Conservation (phyloP, 306 rosid genomes). For the Begonia masoniana region DNA sequence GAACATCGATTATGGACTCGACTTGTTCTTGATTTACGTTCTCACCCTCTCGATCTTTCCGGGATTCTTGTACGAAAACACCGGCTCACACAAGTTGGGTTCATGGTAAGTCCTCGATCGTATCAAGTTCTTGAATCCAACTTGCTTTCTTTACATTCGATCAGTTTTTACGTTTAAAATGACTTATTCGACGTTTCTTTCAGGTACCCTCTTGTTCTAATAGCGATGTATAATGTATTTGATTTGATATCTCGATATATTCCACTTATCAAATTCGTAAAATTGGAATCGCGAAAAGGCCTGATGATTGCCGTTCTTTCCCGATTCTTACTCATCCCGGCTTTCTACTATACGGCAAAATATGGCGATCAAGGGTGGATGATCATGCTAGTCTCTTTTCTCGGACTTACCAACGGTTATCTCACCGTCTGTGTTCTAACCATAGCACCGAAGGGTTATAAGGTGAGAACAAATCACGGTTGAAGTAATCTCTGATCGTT, state of each 20-base stretch:
- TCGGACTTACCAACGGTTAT: conserved; percentile 73
- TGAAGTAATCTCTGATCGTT: not conserved
- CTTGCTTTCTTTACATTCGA: too few species aligned
- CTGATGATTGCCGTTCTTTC: conserved; percentile 25
- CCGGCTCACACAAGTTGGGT: conserved; percentile 69
- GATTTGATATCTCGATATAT: conserved; percentile 55
- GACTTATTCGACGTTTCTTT: conserved; percentile 1
- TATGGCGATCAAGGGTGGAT: conserved; percentile 80
- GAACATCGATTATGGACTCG: conserved; percentile 50
- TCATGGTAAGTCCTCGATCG: conserved; percentile 32
- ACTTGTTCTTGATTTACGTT: conserved; percentile 42
- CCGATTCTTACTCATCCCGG: conserved; percentile 55
- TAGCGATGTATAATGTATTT: conserved; percentile 47
- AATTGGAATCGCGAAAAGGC: conserved; percentile 59
- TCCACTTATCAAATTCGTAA: conserved; percentile 46
- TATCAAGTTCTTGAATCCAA: not conserved
- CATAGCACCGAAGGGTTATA: conserved; percentile 66
- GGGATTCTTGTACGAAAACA: conserved; percentile 76
- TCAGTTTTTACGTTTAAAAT: too few species aligned
- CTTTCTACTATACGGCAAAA: conserved; percentile 73
- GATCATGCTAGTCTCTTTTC: conserved; percentile 53
- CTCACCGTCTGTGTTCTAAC: conserved; percentile 74
- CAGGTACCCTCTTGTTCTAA: conserved; percentile 69
- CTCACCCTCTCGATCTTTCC: conserved; percentile 71
- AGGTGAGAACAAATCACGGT: conserved; percentile 20